Conservation (phyloP, 2,329 filamentous ascomycete genomes). For the Calonectria leucothoes region DNA sequence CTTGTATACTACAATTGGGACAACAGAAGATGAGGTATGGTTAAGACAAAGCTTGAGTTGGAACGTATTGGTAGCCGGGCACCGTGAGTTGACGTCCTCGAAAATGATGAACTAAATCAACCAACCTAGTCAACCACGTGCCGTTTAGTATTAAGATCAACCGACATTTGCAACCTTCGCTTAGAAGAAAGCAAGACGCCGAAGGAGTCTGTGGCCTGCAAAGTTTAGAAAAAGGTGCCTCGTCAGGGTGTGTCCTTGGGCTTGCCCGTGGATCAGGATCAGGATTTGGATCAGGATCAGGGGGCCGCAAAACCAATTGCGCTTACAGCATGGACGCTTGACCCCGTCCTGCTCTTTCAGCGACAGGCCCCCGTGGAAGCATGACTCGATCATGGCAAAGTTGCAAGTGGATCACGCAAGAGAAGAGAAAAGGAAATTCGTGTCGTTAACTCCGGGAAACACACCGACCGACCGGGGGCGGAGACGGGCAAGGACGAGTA, state of each 20-base stretch:
- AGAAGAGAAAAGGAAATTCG: background rate
- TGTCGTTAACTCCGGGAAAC: background rate
- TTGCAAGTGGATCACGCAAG: background rate
- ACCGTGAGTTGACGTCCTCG: no score
- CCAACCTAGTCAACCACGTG: background rate
- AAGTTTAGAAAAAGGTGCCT: background rate
- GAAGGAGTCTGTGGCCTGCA: background rate
- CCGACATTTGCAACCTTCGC: slow-evolving; percentile 1
- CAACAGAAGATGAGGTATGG: background rate
- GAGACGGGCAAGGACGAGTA: background rate
- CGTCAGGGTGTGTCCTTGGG: background rate
- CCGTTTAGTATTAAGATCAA: background rate
- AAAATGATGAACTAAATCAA: background rate
- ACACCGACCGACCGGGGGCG: background rate
- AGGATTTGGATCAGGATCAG: background rate
- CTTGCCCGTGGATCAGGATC: background rate
- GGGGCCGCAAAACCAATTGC: background rate
- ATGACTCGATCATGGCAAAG: background rate
- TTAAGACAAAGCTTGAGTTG: background rate
- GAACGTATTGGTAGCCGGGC: background rate
- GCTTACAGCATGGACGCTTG: background rate
- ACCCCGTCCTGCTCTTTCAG: background rate
- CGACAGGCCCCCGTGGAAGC: background rate
- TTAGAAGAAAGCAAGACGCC: background rate
- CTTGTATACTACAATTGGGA: background rate